Evolutionary conservation across 129 eudicot species (phyloP).

Genomic region (Arctium lappa): DNA sequence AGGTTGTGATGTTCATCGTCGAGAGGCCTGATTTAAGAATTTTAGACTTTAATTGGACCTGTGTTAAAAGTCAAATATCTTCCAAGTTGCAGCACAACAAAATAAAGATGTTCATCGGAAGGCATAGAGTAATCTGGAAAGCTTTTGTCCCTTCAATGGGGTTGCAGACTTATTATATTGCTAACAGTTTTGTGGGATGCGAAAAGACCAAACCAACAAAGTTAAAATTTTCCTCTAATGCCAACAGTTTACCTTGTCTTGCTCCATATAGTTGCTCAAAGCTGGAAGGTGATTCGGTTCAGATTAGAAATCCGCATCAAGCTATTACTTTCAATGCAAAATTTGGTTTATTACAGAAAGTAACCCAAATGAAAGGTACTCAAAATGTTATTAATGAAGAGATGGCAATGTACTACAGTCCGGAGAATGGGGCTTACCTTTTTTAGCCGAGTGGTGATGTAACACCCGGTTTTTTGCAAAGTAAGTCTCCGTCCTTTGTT

Average conservation of each 20-base stretch:
- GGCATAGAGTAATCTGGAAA: slow-evolving; percentile 86
- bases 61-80: slow-evolving; percentile 90
- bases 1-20: slow-evolving; percentile 84
- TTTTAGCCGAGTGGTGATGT: slow-evolving; percentile 89
- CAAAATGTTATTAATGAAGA: slow-evolving; percentile 63
- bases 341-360: slow-evolving; percentile 20
- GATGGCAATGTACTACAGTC: slow-evolving; percentile 79
- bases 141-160: slow-evolving; percentile 93
- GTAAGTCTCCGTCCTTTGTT: no score
- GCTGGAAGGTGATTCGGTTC: slow-evolving; percentile 30
- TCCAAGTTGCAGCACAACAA: slow-evolving; percentile 75
- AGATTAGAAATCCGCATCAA: no score
- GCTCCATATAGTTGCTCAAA: slow-evolving; percentile 73
- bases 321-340: no score
- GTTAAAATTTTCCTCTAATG: slow-evolving; percentile 37
- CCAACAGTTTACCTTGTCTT: slow-evolving; percentile 50
- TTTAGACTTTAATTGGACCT: slow-evolving; percentile 93
- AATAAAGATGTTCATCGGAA: slow-evolving; percentile 59
- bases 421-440: slow-evolving; percentile 90
- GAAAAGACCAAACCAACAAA: slow-evolving; percentile 84
- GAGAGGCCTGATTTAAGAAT: slow-evolving; percentile 89
- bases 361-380: slow-evolving; percentile 44
- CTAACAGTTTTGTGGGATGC: slow-evolving; percentile 86
- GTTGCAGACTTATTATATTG: slow-evolving; percentile 83
- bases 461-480: slow-evolving; percentile 20